Evolutionary conservation across 176 grass and related monocot species (phyloP).

Genomic region (Bolboschoenus planiculmis): DNA sequence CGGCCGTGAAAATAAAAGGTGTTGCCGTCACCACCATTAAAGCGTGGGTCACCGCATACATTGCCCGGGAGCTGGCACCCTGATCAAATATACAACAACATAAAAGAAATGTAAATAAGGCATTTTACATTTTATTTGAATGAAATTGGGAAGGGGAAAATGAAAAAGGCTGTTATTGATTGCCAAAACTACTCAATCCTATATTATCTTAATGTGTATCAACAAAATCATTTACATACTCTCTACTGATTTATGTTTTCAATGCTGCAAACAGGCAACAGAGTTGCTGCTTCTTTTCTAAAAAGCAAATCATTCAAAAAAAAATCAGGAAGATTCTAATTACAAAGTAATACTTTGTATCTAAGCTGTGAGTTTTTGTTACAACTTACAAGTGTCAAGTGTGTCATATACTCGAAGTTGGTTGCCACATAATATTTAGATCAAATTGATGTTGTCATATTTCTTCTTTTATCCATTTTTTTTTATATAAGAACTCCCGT

Average conservation of each 20-base stretch:
- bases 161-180: neutral
- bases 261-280: neutral
- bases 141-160: neutral
- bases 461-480: neutral
- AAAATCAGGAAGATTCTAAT: neutral
- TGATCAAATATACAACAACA: neutral
- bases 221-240: neutral
- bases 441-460: neutral
- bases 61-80: conserved; percentile 1
- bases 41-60: conserved; percentile 33
- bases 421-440: neutral
- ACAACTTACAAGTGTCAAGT: neutral
- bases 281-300: neutral
- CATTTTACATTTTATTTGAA: too few species aligned
- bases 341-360: neutral
- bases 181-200: neutral
- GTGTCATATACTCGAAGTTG: neutral
- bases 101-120: neutral
- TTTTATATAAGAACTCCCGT: too few species aligned
- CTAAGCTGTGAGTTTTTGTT: neutral
- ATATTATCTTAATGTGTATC: neutral
- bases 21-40: conserved; percentile 63
- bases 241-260: neutral
- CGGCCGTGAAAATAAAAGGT: conserved; percentile 60
- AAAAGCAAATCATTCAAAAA: neutral